phyloP scores from a whole-genome alignment of 2,329 filamentous ascomycete species.

The Colletotrichum sp. region DNA sequence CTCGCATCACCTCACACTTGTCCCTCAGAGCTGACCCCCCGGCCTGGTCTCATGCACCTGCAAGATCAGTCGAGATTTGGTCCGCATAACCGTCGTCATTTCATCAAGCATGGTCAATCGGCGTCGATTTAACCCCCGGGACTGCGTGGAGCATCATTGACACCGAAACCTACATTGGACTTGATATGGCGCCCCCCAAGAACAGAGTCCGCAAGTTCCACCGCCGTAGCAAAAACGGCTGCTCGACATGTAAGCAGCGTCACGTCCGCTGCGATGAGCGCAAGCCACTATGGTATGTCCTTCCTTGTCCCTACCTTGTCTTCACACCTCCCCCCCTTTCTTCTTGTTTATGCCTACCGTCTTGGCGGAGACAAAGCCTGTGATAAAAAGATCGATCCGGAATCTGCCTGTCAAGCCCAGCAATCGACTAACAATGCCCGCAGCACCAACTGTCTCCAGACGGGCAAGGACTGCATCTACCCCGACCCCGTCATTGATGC shows the following conservation, averaged over 20 bases:
- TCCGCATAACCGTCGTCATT: background rate
- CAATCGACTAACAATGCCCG: slow-evolving; percentile 16
- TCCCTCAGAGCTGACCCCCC: background rate
- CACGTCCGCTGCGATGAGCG: slow-evolving; percentile 53
- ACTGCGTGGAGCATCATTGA: slow-evolving; percentile 19
- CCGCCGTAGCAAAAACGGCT: slow-evolving; percentile 41
- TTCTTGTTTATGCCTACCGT: background rate
- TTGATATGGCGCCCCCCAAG: slow-evolving; percentile 37
- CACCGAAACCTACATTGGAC: background rate
- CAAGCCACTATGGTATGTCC: slow-evolving; percentile 49
- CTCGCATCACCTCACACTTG: background rate
- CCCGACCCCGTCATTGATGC: slow-evolving; percentile 23
- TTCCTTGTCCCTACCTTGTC: background rate
- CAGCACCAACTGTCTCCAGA: slow-evolving; percentile 51
- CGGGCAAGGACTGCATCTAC: slow-evolving; percentile 47
- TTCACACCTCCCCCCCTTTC: background rate
- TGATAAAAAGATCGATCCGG: background rate
- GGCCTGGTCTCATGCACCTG: slow-evolving; percentile 9
- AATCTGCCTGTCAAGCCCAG: background rate
- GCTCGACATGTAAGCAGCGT: slow-evolving; percentile 41
- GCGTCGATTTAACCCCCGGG: slow-evolving; percentile 10
- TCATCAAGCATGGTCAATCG: slow-evolving; percentile 16
- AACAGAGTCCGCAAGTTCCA: slow-evolving; percentile 42
- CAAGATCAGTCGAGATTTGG: background rate
- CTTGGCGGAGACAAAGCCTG: background rate